A percentile compares a stretch with the other conserved stretches of the same genome.
These are phyloP conservation scores for Chlamydomonas reinhardtii DNA, from an alignment of 163 green algal genomes.

Conservation along the genomic window DNA sequence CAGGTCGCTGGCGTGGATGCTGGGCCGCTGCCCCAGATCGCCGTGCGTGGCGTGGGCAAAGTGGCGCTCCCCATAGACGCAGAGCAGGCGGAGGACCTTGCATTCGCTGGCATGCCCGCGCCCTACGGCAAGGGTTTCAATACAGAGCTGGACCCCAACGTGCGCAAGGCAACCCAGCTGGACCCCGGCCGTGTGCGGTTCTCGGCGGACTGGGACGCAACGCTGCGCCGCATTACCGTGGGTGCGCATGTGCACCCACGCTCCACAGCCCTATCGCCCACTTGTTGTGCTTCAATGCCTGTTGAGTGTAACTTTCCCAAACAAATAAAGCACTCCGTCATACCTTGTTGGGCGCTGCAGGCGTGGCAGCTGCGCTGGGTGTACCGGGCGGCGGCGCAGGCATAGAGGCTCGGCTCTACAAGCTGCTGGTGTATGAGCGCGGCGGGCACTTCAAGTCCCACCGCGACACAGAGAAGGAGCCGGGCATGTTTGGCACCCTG, in stretches of 20 bases:
- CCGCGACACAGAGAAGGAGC: constrained; percentile 43
- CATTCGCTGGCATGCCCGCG: background rate
- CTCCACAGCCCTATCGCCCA: too few species aligned
- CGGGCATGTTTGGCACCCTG: constrained; percentile 50
- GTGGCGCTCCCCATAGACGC: background rate
- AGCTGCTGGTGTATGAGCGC: constrained; percentile 43
- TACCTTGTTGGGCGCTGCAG: background rate
- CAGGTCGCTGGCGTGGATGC: background rate
- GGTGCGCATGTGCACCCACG: too few species aligned
- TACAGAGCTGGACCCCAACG: background rate
- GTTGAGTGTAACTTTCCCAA: too few species aligned
- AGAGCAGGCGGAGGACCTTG: background rate
- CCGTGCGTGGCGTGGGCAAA: background rate
- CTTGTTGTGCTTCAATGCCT: too few species aligned
- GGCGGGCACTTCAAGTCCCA: background rate
- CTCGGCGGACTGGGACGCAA: background rate
- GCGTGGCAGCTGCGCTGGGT: background rate
- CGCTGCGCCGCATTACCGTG: background rate
- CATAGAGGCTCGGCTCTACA: constrained; percentile 35
- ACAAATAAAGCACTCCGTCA: background rate
- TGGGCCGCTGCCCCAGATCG: background rate
- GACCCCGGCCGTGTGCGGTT: background rate
- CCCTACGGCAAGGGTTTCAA: background rate
- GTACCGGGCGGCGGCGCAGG: background rate
- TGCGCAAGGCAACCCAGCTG: background rate